Conservation (phyloP, 2,329 filamentous ascomycete species). For the Xylaria sp. region DNA sequence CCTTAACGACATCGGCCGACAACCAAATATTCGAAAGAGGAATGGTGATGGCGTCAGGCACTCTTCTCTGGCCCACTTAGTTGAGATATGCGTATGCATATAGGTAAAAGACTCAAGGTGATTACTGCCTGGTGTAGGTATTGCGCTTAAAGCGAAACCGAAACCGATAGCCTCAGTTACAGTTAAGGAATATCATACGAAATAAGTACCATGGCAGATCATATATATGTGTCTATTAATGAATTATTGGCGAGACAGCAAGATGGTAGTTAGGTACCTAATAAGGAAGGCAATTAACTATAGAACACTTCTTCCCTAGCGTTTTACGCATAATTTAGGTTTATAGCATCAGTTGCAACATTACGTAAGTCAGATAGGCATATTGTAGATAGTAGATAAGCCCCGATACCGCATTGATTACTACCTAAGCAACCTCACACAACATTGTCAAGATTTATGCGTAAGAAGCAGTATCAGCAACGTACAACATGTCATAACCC, state of each 20-base stretch:
- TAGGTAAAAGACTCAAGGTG: not conserved
- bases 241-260: too few relatives aligned
- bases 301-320: too few relatives aligned
- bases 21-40: not conserved
- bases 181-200: not conserved
- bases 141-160: not conserved
- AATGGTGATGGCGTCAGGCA: constrained; percentile 1
- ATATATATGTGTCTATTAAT: too few relatives aligned
- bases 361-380: not conserved
- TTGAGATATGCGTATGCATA: not conserved
- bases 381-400: not conserved
- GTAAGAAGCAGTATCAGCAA: not conserved
- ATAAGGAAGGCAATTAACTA: too few relatives aligned
- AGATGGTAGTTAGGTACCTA: too few relatives aligned
- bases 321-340: too few relatives aligned
- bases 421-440: not conserved
- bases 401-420: constrained; percentile 8
- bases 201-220: not conserved
- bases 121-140: too few relatives aligned
- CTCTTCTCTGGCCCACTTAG: not conserved
- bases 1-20: constrained; percentile 30
- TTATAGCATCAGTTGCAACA: not conserved
- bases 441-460: not conserved
- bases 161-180: not conserved
- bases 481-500: not conserved